Evolutionary conservation across 2,329 filamentous ascomycete species (phyloP), one percentile per base, ranked within the genome.

Genomic region (Ophiocordyceps unilateralis): DNA sequence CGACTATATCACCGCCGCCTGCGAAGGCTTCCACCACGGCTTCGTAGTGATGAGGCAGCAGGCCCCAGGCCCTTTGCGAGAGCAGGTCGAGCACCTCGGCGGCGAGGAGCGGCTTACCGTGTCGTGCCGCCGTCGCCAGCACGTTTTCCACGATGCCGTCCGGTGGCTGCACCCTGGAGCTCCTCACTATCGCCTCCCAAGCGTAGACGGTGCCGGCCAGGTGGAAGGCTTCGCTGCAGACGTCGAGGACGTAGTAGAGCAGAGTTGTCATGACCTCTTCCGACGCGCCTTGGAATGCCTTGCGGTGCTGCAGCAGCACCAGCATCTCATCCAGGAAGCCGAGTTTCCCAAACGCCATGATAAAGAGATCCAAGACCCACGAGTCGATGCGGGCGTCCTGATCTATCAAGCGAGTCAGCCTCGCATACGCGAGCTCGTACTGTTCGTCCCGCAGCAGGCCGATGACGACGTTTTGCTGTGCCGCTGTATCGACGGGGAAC

Each of bases 391-490:
- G 53, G 1, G 74, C 64, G 3, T 68, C 65, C 41, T 73, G 67
- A 42, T 67, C 62, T 37, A 75, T 64, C 70, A 94, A 75, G 20
- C 72, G 62, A 32, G 84, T 78, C 37, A 94, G 60, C 49, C 75
- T 75, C 42, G 74, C 68, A 45, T 93, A 65, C 1, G 86, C 88
- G 48, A 88, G 65, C 61, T 96, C 91, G 48, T 85, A 79, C 52
- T 93, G 81, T 1, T 78, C 75, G 51, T 95, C 88, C 19, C 87
- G 74, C 30, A 96, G 67, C 46, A 93, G 62, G 0, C 85, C 86
- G 10, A 85, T 63, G 1, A 81, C 72, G 19, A 93, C 67, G 54
- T 74, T 76, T 51, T 83, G 74, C 55, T 73, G 74, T 9, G 78
- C 81, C 7, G 74, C 65, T 70, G 66, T 11, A 68, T 71, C 37